Percentiles rank a stretch among this genome's conserved stretches.
Conservation (phyloP, 805 yeast genomes). For the Kuraishia ogatae region DNA sequence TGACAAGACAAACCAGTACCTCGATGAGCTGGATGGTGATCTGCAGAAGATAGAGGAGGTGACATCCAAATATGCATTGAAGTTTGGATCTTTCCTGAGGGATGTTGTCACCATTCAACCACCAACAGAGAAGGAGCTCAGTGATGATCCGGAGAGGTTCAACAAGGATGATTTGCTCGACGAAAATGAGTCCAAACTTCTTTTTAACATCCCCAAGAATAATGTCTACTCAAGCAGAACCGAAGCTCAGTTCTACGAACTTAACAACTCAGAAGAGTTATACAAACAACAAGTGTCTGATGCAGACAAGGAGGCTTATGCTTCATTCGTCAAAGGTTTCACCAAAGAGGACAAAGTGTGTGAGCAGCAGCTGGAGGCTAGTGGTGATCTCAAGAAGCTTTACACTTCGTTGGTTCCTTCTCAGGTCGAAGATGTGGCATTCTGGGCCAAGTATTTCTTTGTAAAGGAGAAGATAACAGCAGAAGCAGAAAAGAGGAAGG, state of each 20-base stretch:
- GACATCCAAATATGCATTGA: slow-evolving; percentile 53
- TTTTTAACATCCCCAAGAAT: slow-evolving; percentile 35
- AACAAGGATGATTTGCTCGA: slow-evolving; percentile 9
- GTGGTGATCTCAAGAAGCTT: slow-evolving; percentile 23
- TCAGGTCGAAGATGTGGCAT: slow-evolving; percentile 43
- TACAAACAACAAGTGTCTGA: slow-evolving; percentile 16
- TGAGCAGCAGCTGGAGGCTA: neutral
- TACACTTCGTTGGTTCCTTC: slow-evolving; percentile 64
- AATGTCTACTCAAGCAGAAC: slow-evolving; percentile 41
- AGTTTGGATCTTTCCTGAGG: slow-evolving; percentile 42
- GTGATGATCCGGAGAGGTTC: slow-evolving; percentile 9
- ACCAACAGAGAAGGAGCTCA: slow-evolving; percentile 6
- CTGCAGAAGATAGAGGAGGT: slow-evolving; percentile 65
- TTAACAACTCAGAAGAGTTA: slow-evolving; percentile 40
- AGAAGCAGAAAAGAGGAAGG: slow-evolving; percentile 60
- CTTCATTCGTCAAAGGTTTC: neutral
- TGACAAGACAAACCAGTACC: slow-evolving; percentile 46
- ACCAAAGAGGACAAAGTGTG: neutral
- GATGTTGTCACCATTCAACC: slow-evolving; percentile 25
- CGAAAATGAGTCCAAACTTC: slow-evolving; percentile 28
- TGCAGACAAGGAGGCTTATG: neutral
- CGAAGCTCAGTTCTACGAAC: slow-evolving; percentile 51
- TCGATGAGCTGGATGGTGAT: slow-evolving; percentile 67
- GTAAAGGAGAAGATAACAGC: slow-evolving; percentile 42
- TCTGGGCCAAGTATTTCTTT: slow-evolving; percentile 70